A percentile compares a stretch with the other conserved stretches of the same genome.
phyloP scores from a whole-genome alignment of 768 basidiomycete species.

The Suillus brevipes region DNA sequence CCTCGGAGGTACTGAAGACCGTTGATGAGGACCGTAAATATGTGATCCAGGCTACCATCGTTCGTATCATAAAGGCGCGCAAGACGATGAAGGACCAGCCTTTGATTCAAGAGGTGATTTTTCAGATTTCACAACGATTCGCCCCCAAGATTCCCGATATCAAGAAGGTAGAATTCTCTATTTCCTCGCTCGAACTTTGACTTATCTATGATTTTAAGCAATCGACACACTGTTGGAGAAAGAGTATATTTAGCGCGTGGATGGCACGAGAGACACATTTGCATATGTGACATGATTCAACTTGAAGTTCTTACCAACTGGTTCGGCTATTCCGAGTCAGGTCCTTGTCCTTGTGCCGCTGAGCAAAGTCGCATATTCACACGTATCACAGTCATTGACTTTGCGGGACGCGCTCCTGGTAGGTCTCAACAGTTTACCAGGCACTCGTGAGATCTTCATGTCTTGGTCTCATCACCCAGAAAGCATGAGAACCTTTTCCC shows the following conservation, averaged over 20 bases:
- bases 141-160: slow-evolving; percentile 94
- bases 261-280: slow-evolving; percentile 81
- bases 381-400: slow-evolving; percentile 35
- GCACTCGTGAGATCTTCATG: slow-evolving; percentile 70
- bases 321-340: no score
- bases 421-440: slow-evolving; percentile 57
- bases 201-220: slow-evolving; percentile 48
- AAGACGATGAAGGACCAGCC: slow-evolving; percentile 95
- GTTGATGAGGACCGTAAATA: slow-evolving; percentile 98
- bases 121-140: slow-evolving; percentile 85
- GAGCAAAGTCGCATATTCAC: slow-evolving; percentile 18
- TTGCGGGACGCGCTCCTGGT: slow-evolving; percentile 65
- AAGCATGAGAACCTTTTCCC: slow-evolving; percentile 73
- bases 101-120: slow-evolving; percentile 86
- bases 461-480: slow-evolving; percentile 65
- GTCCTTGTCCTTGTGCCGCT: slow-evolving; percentile 9
- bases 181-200: neutral
- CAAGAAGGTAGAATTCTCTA: slow-evolving; percentile 68
- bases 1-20: slow-evolving; percentile 85
- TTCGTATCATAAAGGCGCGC: slow-evolving; percentile 93
- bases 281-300: slow-evolving; percentile 38
- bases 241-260: slow-evolving; percentile 95
- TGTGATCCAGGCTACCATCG: slow-evolving; percentile 92
- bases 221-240: slow-evolving; percentile 93
- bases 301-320: neutral